Conservation (phyloP, 1,284 basidiomycete genomes). For the Cutaneotrichosporon sp. region DNA sequence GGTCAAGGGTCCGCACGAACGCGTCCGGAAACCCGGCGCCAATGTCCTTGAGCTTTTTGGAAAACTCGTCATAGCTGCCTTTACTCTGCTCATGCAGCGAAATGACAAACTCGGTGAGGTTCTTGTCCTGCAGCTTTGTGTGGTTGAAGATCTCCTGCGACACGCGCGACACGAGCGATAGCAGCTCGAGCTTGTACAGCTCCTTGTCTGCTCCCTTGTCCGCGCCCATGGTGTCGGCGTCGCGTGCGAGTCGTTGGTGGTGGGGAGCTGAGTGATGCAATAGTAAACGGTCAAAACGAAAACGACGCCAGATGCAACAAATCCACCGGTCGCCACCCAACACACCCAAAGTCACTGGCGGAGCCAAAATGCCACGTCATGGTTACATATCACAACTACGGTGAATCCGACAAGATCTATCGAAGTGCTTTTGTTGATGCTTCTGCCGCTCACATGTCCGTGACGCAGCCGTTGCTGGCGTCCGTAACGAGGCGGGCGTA, state of each 20-base stretch:
- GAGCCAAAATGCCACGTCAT: constrained; percentile 7
- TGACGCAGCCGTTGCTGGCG: constrained; percentile 51
- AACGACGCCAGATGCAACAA: neutral
- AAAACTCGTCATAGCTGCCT: constrained; percentile 58
- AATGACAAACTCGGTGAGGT: constrained; percentile 92
- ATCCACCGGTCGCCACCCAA: no score
- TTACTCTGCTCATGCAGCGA: constrained; percentile 78
- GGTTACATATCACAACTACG: neutral
- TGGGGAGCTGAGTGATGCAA: neutral
- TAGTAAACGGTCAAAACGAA: no score
- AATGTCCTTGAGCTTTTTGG: constrained; percentile 68
- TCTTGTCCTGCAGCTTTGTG: constrained; percentile 72
- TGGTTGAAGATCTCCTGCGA: constrained; percentile 87
- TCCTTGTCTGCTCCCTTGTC: constrained; percentile 63
- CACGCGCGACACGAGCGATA: constrained; percentile 82
- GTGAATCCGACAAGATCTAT: no score
- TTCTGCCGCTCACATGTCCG: constrained; percentile 20
- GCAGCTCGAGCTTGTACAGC: constrained; percentile 81
- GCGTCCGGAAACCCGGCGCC: constrained; percentile 85
- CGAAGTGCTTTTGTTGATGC: neutral
- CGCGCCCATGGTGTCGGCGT: neutral
- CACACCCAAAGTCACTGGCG: neutral
- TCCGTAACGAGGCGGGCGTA: constrained; percentile 79
- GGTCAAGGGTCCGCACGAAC: constrained; percentile 86
- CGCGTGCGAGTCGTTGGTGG: no score